Conservation (phyloP, 1,284 basidiomycete genomes). For the Sporisorium graminicola region DNA sequence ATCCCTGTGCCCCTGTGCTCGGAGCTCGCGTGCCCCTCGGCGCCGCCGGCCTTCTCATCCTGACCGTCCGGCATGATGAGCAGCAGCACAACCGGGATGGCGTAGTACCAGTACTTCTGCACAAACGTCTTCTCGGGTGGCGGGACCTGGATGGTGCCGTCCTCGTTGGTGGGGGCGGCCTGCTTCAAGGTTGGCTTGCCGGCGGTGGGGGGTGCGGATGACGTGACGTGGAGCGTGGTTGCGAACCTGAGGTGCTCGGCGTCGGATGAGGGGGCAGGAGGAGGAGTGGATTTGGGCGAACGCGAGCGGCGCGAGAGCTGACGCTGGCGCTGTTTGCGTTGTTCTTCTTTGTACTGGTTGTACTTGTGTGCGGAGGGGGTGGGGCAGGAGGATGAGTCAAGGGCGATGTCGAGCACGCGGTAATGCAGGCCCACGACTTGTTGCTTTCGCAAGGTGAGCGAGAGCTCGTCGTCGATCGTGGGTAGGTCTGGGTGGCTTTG, state of each 20-base stretch:
- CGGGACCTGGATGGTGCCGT: slow-evolving; percentile 30
- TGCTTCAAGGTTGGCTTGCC: slow-evolving; percentile 3
- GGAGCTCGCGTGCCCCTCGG: slow-evolving; percentile 19
- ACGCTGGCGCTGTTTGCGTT: slow-evolving; percentile 9
- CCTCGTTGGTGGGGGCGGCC: slow-evolving; percentile 37
- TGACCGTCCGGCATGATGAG: slow-evolving; percentile 47
- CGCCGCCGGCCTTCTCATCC: slow-evolving; percentile 29
- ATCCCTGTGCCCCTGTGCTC: slow-evolving; percentile 12
- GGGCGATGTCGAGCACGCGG: slow-evolving; percentile 28
- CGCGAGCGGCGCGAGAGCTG: slow-evolving; percentile 17
- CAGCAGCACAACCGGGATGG: slow-evolving; percentile 49
- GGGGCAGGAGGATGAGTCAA: slow-evolving; percentile 22
- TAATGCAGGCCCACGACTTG: slow-evolving; percentile 11
- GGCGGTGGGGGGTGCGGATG: neutral
- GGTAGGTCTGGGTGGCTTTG: slow-evolving; percentile 18
- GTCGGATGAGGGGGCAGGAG: neutral
- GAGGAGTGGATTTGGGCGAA: neutral
- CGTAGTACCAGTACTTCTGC: slow-evolving; percentile 61
- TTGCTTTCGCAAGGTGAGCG: neutral
- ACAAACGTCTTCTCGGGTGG: slow-evolving; percentile 47
- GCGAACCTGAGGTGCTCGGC: neutral
- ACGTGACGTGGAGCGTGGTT: neutral
- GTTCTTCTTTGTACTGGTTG: neutral
- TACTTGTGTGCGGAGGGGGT: neutral
- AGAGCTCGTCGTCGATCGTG: slow-evolving; percentile 26